These are phyloP conservation scores for Oryza meridionalis DNA, from an alignment of 176 grass and related monocot species.

Conservation along the genomic window DNA sequence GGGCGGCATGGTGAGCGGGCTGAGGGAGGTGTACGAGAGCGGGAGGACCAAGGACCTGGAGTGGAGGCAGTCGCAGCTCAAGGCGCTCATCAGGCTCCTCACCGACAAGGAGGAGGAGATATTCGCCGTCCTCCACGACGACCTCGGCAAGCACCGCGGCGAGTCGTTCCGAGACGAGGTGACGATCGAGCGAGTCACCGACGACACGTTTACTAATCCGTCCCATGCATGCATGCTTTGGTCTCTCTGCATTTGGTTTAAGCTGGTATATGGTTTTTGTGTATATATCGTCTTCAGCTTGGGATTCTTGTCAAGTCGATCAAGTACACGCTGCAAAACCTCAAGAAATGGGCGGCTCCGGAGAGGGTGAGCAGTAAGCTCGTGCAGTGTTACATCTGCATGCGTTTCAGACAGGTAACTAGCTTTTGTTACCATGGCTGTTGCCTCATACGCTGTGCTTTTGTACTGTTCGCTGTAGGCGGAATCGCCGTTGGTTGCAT, in stretches of 20 bases:
- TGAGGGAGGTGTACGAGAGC: slow-evolving; percentile 55
- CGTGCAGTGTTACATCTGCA: too few relatives aligned
- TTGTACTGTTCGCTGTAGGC: slow-evolving; percentile 40
- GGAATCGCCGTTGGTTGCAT: slow-evolving; percentile 54
- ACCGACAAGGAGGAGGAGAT: slow-evolving; percentile 68
- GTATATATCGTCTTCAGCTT: slow-evolving; percentile 33
- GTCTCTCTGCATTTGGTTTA: not conserved
- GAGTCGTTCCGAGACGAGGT: slow-evolving; percentile 82
- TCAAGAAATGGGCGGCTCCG: slow-evolving; percentile 72
- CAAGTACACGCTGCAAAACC: slow-evolving; percentile 46
- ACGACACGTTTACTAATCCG: not conserved
- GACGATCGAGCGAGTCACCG: too few relatives aligned
- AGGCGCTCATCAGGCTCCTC: slow-evolving; percentile 56
- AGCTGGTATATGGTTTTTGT: not conserved
- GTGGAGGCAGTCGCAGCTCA: slow-evolving; percentile 72
- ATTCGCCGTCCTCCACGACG: slow-evolving; percentile 55
- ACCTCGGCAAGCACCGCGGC: slow-evolving; percentile 63
- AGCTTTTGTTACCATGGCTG: not conserved
- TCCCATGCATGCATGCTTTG: not conserved
- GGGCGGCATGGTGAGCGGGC: slow-evolving; percentile 19
- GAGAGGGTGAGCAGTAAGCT: slow-evolving; percentile 46
- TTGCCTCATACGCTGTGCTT: not conserved
- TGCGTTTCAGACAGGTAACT: not conserved
- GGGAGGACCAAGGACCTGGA: slow-evolving; percentile 62
- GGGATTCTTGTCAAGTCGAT: slow-evolving; percentile 58